Base-by-base conservation (phyloP, 176 grass and related monocot species). In the Triticum dicoccoides region DNA sequence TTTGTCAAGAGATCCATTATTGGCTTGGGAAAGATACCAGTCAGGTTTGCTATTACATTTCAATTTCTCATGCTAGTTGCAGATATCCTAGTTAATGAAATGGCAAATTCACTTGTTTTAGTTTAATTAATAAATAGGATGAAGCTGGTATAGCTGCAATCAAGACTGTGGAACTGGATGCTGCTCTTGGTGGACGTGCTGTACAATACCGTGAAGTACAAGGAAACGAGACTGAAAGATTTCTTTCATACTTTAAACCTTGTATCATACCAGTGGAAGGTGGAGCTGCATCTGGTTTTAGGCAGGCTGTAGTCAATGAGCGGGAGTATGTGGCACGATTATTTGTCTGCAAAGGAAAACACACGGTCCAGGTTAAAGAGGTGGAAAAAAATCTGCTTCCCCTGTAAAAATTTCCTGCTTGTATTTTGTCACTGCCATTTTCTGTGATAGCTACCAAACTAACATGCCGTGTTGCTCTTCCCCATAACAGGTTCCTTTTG, bases 231-330 rank as follows among this genome's bases (percentile, higher is more conserved):
- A 94, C 97, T 0, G 97, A 99, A 32, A 96, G 94, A 74, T 97
- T 99, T 89, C 94, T 99, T 84, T 99, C 97, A 5, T 99, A 99
- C 88, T 99, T 99, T 85, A 99, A 92, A 91, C 97, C 97, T 27
- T 99, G 97, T 80, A 99, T 99, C 85, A 99, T 99, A 85, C 97
- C 97, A 44, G 90, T 88, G 52, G 80, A 96, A 91, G 97, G 97
- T 58, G 87, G 94, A 76, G 77, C 91, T 81, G 84, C 89, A 82
- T 98, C 96, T 84, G 93, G 96, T 61, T 95, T 92, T 83, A 98
- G 86, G 70, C 90, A 96, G 83, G 33, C 78, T 59, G 92, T 96
- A 85, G 82, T 92, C 41, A 94, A 95, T 82, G 92, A 96, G 76
- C 65, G 47, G 59, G 94, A 93, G 70, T 92, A 92, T 90, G 87